phyloP scores from a whole-genome alignment of 163 green algal genomes.

The Coccomyxa subellipsoidea region DNA sequence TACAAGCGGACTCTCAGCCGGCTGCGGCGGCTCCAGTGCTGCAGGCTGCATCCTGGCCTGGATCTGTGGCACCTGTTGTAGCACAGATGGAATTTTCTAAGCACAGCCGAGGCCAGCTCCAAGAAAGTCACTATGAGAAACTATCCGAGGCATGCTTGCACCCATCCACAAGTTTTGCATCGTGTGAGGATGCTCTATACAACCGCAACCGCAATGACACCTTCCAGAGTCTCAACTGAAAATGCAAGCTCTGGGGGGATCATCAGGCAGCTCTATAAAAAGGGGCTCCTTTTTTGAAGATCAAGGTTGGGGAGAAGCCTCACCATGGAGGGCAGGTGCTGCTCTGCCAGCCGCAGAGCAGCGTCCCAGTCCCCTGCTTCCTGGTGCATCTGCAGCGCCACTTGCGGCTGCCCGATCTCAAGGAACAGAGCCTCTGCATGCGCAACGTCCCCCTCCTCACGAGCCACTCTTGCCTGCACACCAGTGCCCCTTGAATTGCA shows the following conservation, averaged over 20 bases:
- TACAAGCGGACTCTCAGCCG: slow-evolving; percentile 52
- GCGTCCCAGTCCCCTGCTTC: background rate
- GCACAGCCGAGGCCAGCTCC: too few species aligned
- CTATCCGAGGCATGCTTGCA: too few species aligned
- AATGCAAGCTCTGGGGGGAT: too few species aligned
- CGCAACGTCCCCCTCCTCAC: slow-evolving; percentile 36
- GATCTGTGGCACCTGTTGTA: background rate
- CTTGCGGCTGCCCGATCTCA: slow-evolving; percentile 64
- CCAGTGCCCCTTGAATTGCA: background rate
- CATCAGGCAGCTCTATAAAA: too few species aligned
- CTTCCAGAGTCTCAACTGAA: too few species aligned
- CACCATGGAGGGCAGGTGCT: background rate
- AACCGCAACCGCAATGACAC: too few species aligned
- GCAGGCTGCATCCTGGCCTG: background rate
- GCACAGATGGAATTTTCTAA: background rate
- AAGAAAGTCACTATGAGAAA: too few species aligned
- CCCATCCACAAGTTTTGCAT: too few species aligned
- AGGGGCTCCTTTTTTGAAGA: background rate
- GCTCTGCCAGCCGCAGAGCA: background rate
- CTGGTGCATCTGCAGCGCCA: slow-evolving; percentile 38
- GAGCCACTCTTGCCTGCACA: slow-evolving; percentile 52
- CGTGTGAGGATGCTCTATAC: too few species aligned
- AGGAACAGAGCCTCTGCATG: slow-evolving; percentile 68
- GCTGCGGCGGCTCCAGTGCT: background rate
- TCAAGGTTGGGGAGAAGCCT: background rate